Conservation (phyloP, 2,329 filamentous ascomycete species). For the Aspergillus ibericus region DNA sequence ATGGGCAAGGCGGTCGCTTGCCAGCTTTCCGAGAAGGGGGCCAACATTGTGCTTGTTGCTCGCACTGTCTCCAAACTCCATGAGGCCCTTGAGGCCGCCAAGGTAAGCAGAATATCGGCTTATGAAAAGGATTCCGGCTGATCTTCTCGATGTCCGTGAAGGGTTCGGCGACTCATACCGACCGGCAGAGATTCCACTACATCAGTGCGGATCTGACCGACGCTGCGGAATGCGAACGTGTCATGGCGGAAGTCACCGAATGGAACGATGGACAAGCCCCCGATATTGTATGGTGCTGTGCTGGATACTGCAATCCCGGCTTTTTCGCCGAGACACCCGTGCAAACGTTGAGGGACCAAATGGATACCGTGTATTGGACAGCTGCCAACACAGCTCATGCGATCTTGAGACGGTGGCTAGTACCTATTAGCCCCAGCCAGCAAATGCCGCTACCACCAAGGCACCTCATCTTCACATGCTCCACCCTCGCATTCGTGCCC, state of each 20-base stretch:
- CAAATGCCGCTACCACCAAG: slow-evolving; percentile 46
- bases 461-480: slow-evolving; percentile 87
- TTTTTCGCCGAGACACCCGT: slow-evolving; percentile 76
- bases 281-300: slow-evolving; percentile 89
- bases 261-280: slow-evolving; percentile 76
- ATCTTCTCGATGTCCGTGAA: slow-evolving; percentile 32
- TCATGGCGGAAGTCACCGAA: slow-evolving; percentile 68
- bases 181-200: slow-evolving; percentile 75
- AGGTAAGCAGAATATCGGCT: slow-evolving; percentile 46
- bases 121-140: background rate
- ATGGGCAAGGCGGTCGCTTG: slow-evolving; percentile 78
- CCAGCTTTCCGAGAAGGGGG: slow-evolving; percentile 77
- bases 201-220: slow-evolving; percentile 80
- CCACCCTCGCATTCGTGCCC: slow-evolving; percentile 71
- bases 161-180: slow-evolving; percentile 64
- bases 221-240: slow-evolving; percentile 65
- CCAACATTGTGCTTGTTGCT: slow-evolving; percentile 81
- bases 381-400: slow-evolving; percentile 83
- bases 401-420: slow-evolving; percentile 72
- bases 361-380: slow-evolving; percentile 92
- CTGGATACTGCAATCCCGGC: slow-evolving; percentile 70
- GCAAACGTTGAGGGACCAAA: slow-evolving; percentile 68
- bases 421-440: slow-evolving; percentile 31
- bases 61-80: slow-evolving; percentile 75
- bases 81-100: slow-evolving; percentile 64